Evolutionary conservation across 805 yeast genomes (phyloP).

Genomic region (Zygotorulaspora florentina): DNA sequence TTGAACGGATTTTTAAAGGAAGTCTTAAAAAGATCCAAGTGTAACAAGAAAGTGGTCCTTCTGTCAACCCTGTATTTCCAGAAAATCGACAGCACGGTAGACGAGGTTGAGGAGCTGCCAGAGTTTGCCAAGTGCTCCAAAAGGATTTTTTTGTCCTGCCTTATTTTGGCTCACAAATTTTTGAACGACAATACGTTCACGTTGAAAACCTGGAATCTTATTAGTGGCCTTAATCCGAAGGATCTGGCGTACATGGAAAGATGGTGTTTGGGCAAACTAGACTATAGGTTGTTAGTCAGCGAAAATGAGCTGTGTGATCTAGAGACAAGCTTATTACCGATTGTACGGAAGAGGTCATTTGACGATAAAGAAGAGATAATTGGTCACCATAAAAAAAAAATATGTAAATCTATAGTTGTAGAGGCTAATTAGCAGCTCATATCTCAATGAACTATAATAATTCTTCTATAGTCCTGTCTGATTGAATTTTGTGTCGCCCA

Average conservation of each 20-base stretch:
- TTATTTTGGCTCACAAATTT: conserved; percentile 24
- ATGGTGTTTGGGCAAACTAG: conserved; percentile 21
- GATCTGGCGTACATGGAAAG: conserved; percentile 23
- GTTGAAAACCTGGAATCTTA: conserved; percentile 21
- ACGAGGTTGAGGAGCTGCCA: conserved; percentile 11
- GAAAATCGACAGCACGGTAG: conserved; percentile 10
- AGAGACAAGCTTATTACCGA: conserved; percentile 1
- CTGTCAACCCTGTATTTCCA: conserved; percentile 18
- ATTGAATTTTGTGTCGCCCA: not conserved
- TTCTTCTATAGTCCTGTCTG: too few relatives aligned
- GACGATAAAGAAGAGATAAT: not conserved
- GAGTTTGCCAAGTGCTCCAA: conserved; percentile 22
- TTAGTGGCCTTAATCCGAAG: conserved; percentile 17
- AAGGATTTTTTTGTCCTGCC: conserved; percentile 19
- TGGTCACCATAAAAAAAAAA: conserved; percentile 1
- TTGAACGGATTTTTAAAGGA: conserved; percentile 15
- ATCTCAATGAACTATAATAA: not conserved
- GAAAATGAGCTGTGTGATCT: conserved; percentile 7
- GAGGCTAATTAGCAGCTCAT: not conserved
- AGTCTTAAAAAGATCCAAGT: conserved; percentile 20
- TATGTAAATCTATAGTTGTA: conserved; percentile 1
- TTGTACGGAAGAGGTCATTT: not conserved
- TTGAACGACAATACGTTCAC: conserved; percentile 22
- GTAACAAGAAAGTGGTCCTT: conserved; percentile 15
- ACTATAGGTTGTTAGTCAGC: conserved; percentile 12